phyloP scores from a whole-genome alignment of 2,329 filamentous ascomycete species.

The Aspergillus tanneri region DNA sequence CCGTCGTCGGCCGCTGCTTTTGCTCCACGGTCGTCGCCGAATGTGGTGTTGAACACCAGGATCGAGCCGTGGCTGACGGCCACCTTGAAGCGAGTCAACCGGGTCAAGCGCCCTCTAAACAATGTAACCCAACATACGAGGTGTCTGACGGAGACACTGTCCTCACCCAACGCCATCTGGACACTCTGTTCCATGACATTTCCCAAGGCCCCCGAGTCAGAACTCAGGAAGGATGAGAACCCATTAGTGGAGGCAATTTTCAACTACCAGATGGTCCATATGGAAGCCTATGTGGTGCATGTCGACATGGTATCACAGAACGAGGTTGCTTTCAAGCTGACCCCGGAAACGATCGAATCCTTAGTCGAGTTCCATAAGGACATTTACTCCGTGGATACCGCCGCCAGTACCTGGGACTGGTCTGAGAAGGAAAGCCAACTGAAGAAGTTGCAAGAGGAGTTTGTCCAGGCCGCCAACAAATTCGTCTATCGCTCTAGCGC shows the following conservation, averaged over 20 bases:
- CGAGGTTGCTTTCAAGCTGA: slow-evolving; percentile 97
- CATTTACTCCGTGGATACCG: slow-evolving; percentile 85
- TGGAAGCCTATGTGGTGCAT: slow-evolving; percentile 97
- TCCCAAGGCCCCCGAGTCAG: slow-evolving; percentile 80
- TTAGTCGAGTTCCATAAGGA: slow-evolving; percentile 96
- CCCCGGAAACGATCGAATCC: slow-evolving; percentile 86
- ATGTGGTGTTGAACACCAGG: slow-evolving; percentile 88
- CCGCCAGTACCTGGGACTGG: slow-evolving; percentile 89
- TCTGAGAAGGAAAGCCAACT: slow-evolving; percentile 92
- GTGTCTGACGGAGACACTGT: slow-evolving; percentile 92
- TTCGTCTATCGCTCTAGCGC: slow-evolving; percentile 92
- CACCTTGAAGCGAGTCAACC: slow-evolving; percentile 94
- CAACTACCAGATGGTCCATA: slow-evolving; percentile 89
- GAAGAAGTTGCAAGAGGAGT: slow-evolving; percentile 97
- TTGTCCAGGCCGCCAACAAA: slow-evolving; percentile 93
- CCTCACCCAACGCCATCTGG: slow-evolving; percentile 88
- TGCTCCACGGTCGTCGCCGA: slow-evolving; percentile 88
- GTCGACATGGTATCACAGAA: slow-evolving; percentile 98
- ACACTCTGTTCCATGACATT: slow-evolving; percentile 90
- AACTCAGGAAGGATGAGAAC: slow-evolving; percentile 78
- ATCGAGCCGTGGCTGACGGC: slow-evolving; percentile 96
- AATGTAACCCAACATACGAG: slow-evolving; percentile 92
- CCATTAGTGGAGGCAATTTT: slow-evolving; percentile 81
- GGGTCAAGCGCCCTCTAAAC: slow-evolving; percentile 94
- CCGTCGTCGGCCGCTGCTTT: slow-evolving; percentile 96